phyloP scores from a whole-genome alignment of 2,329 filamentous ascomycete genomes.

The Thermochaetoides dissita region DNA sequence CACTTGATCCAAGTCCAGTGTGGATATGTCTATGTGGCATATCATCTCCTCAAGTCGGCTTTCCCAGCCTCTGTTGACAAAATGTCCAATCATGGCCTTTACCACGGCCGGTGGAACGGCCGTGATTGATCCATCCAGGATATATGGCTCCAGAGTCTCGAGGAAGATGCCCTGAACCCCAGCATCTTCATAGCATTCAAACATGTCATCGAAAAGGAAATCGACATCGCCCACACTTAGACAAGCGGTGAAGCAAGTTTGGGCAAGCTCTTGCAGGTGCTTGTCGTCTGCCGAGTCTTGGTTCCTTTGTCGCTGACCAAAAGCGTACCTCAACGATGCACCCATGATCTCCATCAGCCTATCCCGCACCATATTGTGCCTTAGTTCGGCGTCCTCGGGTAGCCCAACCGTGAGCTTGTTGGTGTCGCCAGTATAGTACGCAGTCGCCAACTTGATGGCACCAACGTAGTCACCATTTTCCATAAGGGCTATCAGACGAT shows the following conservation, averaged over 20 bases:
- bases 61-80: slow-evolving; percentile 60
- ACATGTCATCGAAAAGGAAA: slow-evolving; percentile 83
- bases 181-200: slow-evolving; percentile 75
- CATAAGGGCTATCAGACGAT: slow-evolving; percentile 84
- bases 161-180: slow-evolving; percentile 64
- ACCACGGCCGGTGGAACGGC: slow-evolving; percentile 69
- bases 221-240: slow-evolving; percentile 63
- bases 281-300: slow-evolving; percentile 32
- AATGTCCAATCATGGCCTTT: slow-evolving; percentile 74
- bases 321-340: slow-evolving; percentile 80
- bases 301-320: slow-evolving; percentile 48
- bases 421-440: slow-evolving; percentile 81
- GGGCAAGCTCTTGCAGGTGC: slow-evolving; percentile 63
- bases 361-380: slow-evolving; percentile 73
- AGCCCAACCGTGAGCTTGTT: slow-evolving; percentile 89
- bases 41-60: slow-evolving; percentile 82
- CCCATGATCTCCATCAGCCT: slow-evolving; percentile 88
- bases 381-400: slow-evolving; percentile 62
- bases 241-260: slow-evolving; percentile 73
- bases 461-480: slow-evolving; percentile 91
- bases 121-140: slow-evolving; percentile 63
- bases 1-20: slow-evolving; percentile 87
- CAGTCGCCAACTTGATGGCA: slow-evolving; percentile 78
- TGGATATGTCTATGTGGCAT: slow-evolving; percentile 78
- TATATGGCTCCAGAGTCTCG: slow-evolving; percentile 75